Base-by-base conservation (phyloP, 495 filamentous ascomycete genomes). In the Aspergillus sclerotioniger region DNA sequence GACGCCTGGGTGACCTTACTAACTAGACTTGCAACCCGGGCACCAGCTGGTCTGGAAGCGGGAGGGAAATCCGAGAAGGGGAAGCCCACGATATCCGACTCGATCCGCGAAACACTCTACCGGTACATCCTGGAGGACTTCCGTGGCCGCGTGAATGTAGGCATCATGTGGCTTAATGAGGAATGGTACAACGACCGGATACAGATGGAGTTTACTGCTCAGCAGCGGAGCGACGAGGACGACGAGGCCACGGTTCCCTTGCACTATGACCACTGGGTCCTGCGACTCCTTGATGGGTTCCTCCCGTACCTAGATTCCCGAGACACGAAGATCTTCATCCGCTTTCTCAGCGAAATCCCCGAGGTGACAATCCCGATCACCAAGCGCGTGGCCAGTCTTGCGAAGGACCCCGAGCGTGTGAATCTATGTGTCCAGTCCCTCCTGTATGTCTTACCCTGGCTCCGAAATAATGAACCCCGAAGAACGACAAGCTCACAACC, bases 121-220 rank as follows among this genome's bases (percentile, higher is more conserved):
- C 80, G 80, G 19, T 96, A 93, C 71, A 82, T 98, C 41, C 78
- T 96, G 20, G 89, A 92, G 56, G 94, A 99, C 71, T 99, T 95
- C 72, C 83, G 92, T 33, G 84, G 82, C 39, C 85, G 93, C 20
- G 90, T 98, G 54, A 91, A 91, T 55, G 81, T 91, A 35, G 92
- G 90, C 3, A 87, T 96, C 53, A 82, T 86, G 16, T 99, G 94
- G 94, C 78, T 98, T 25, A 92, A 88, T 64, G 94, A 99, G 71
- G 94, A 99, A 72, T 99, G 93, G 93, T 98, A 96, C 73, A 94
- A 91, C 66, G 95, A 96, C 69, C 83, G 83, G 39, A 71, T 96
- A 21, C 81, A 83, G 58, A 73, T 80, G 70, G 67, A 71, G 35
- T 63, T 66, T 46, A 74, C 77, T 45, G 65, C 72, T 8, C 57